These are phyloP conservation scores for Penicillium janthinellum DNA, from an alignment of 2,329 filamentous ascomycete species.

Conservation along the genomic window DNA sequence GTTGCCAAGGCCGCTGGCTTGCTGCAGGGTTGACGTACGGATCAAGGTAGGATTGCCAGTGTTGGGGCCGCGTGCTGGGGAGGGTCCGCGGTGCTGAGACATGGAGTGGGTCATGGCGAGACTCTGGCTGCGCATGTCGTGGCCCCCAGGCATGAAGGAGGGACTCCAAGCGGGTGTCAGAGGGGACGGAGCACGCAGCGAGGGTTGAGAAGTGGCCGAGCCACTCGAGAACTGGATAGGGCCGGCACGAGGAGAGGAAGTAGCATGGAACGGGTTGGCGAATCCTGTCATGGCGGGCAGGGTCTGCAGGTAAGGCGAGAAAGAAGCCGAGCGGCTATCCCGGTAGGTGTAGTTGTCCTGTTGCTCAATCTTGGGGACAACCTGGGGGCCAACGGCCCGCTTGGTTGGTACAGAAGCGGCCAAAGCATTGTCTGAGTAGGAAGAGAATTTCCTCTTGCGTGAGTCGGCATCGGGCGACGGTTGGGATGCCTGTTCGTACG, in stretches of 20 bases:
- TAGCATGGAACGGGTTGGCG: slow-evolving; percentile 40
- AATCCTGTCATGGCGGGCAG: slow-evolving; percentile 47
- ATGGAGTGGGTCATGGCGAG: slow-evolving; percentile 44
- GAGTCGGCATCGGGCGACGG: slow-evolving; percentile 45
- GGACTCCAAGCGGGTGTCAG: slow-evolving; percentile 52
- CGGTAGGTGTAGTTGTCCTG: slow-evolving; percentile 59
- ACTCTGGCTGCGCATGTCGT: slow-evolving; percentile 47
- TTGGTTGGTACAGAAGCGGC: slow-evolving; percentile 51
- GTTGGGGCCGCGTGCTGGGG: slow-evolving; percentile 50
- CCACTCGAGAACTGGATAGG: slow-evolving; percentile 45
- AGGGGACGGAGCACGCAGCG: slow-evolving; percentile 52
- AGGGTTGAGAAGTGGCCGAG: slow-evolving; percentile 45
- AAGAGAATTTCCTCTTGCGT: slow-evolving; percentile 60
- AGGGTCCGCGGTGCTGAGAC: slow-evolving; percentile 45
- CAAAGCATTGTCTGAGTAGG: slow-evolving; percentile 50
- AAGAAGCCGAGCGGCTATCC: slow-evolving; percentile 51
- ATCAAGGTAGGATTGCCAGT: slow-evolving; percentile 66
- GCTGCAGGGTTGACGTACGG: slow-evolving; percentile 67
- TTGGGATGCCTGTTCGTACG: slow-evolving; percentile 55
- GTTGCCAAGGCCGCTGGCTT: slow-evolving; percentile 52
- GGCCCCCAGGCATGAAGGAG: slow-evolving; percentile 50
- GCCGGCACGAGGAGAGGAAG: slow-evolving; percentile 45
- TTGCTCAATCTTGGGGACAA: slow-evolving; percentile 52
- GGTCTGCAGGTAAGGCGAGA: slow-evolving; percentile 54
- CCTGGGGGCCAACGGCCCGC: slow-evolving; percentile 46